phyloP scores from a whole-genome alignment of 108 stramenopile genomes.

The Cyclostephanos tholiformis region DNA sequence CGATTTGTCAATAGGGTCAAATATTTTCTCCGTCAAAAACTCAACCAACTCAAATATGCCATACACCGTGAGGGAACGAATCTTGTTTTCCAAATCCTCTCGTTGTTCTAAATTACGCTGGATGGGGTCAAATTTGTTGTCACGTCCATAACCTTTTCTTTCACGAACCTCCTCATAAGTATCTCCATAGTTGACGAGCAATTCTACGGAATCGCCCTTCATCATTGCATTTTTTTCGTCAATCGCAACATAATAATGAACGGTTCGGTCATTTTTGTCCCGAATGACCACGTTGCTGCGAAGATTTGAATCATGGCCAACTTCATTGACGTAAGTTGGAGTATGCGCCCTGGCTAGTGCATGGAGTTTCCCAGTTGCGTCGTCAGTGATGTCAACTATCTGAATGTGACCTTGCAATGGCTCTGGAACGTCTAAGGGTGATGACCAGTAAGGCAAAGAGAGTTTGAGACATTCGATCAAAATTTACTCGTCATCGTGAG shows the following conservation, averaged over 20 bases:
- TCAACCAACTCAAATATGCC: conserved; percentile 30
- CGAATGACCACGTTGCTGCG: conserved; percentile 57
- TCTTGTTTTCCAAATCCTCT: conserved; percentile 39
- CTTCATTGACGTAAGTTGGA: conserved; percentile 83
- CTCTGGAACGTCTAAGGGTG: conserved; percentile 21
- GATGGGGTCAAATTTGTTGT: conserved; percentile 43
- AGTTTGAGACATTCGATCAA: no score
- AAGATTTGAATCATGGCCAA: conserved; percentile 52
- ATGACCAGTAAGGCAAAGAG: no score
- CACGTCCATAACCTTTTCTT: conserved; percentile 75
- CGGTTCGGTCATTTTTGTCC: conserved; percentile 46
- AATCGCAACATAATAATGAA: conserved; percentile 59
- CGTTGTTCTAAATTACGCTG: conserved; percentile 64
- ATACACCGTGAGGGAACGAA: conserved; percentile 28
- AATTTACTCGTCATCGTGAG: no score
- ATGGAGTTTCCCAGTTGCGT: conserved; percentile 74
- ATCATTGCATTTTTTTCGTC: conserved; percentile 51
- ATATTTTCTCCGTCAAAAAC: conserved; percentile 30
- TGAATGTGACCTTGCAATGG: conserved; percentile 34
- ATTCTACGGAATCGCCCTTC: conserved; percentile 64
- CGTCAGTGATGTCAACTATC: conserved; percentile 76
- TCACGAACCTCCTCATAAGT: conserved; percentile 68
- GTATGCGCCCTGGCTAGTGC: conserved; percentile 47
- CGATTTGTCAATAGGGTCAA: conserved; percentile 15
- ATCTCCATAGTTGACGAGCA: conserved; percentile 65